Evolutionary conservation across 208 protist genomes (phyloP).

Genomic region (Acanthamoeba lenticulata): DNA sequence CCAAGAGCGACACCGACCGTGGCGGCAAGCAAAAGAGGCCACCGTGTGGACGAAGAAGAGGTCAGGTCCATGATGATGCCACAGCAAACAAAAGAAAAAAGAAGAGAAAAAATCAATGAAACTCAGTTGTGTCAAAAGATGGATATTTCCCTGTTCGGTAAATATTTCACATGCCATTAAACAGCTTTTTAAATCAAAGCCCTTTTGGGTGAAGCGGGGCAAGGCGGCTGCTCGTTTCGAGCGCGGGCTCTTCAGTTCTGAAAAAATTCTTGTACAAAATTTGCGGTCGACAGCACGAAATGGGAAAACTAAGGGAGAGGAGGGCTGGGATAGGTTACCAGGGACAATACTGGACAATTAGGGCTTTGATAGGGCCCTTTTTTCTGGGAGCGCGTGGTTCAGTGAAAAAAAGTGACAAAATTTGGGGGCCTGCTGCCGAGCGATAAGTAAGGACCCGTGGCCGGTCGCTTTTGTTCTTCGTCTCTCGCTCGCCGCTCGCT

Average conservation of each 20-base stretch:
- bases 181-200: neutral
- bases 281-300: neutral
- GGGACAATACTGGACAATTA: no score
- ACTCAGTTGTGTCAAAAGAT: no score
- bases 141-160: neutral
- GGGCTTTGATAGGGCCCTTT: neutral
- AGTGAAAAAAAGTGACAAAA: slow-evolving; percentile 12
- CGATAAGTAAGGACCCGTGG: neutral
- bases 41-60: no score
- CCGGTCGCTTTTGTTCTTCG: slow-evolving; percentile 1
- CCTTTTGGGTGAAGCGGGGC: neutral
- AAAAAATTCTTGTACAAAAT: slow-evolving; percentile 42
- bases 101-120: no score
- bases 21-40: no score
- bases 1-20: no score
- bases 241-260: neutral
- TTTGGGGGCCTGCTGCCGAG: neutral
- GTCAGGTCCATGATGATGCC: no score
- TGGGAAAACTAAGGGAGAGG: neutral
- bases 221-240: neutral
- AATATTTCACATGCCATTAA: neutral
- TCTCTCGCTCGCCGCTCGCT: neutral
- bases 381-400: neutral
- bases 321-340: neutral
- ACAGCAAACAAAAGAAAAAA: no score